Conservation (phyloP, 2,329 filamentous ascomycete genomes). For the Calonectria pseudoreteaudii region DNA sequence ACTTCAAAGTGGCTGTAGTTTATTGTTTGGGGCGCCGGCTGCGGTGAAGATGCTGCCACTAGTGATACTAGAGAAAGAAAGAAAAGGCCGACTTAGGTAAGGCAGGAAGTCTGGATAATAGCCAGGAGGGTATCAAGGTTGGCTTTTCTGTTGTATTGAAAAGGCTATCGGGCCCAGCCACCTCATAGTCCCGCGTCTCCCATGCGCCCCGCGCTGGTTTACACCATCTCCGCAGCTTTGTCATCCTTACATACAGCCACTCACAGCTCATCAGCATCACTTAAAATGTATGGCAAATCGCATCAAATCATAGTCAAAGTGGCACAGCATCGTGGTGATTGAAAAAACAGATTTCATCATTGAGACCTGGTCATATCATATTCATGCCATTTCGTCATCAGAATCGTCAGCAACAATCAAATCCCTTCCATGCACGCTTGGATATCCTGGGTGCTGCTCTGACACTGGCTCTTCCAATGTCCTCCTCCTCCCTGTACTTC, state of each 20-base stretch:
- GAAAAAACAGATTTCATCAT: slow-evolving; percentile 12
- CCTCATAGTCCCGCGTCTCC: background rate
- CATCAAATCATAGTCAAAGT: background rate
- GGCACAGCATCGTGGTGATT: background rate
- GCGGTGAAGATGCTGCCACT: too few species aligned
- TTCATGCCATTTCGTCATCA: slow-evolving; percentile 49
- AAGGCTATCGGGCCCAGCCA: too few species aligned
- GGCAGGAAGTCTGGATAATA: too few species aligned
- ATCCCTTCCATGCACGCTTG: slow-evolving; percentile 33
- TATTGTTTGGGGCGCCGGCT: too few species aligned
- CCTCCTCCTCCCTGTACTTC: slow-evolving; percentile 27
- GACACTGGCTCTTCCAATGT: slow-evolving; percentile 19
- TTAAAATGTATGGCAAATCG: background rate
- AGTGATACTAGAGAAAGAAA: too few species aligned
- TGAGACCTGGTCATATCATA: slow-evolving; percentile 48
- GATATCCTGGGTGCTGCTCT: slow-evolving; percentile 18
- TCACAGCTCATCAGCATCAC: background rate
- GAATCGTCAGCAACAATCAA: slow-evolving; percentile 45
- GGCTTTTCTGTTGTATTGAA: too few species aligned
- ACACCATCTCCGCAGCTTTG: slow-evolving; percentile 14
- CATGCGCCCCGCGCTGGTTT: slow-evolving; percentile 13
- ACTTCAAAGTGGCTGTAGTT: background rate
- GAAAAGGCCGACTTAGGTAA: too few species aligned
- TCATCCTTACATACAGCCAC: slow-evolving; percentile 6
- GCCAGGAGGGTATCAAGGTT: too few species aligned